Evolutionary conservation across 768 basidiomycete species (phyloP).

Genomic region (Rhodotorula paludigena): DNA sequence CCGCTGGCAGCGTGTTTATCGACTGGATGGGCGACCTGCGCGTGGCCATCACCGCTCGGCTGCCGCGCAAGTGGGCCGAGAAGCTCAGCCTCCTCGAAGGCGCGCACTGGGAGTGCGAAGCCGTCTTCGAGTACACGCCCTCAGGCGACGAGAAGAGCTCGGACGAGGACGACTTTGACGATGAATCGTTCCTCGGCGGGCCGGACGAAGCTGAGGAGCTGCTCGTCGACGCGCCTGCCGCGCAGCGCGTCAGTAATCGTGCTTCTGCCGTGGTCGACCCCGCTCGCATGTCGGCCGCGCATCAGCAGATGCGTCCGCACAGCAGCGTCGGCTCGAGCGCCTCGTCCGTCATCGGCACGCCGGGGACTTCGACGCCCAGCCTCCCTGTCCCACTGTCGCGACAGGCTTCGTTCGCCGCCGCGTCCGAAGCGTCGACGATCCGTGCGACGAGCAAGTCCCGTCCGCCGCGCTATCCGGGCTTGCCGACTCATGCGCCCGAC

Average conservation of each 20-base stretch:
- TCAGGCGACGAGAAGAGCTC: conserved; percentile 33
- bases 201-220: conserved; percentile 21
- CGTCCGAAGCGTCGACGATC: conserved; percentile 12
- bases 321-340: background rate
- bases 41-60: conserved; percentile 1
- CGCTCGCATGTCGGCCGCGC: background rate
- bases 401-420: conserved; percentile 7
- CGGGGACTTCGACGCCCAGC: background rate
- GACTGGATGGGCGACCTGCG: background rate
- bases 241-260: background rate
- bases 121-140: conserved; percentile 35
- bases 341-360: background rate
- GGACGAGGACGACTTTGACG: conserved; percentile 20
- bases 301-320: background rate
- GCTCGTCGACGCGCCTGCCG: background rate
- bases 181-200: background rate
- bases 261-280: conserved; percentile 13
- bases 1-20: background rate
- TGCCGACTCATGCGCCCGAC: background rate
- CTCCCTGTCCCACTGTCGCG: conserved; percentile 19
- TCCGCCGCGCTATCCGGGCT: background rate
- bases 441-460: background rate
- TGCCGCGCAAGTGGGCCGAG: conserved; percentile 24
- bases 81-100: conserved; percentile 37
- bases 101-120: conserved; percentile 40